Conservation (phyloP, 2,329 filamentous ascomycete genomes). For the Cladosporium austrohemisphaericum region DNA sequence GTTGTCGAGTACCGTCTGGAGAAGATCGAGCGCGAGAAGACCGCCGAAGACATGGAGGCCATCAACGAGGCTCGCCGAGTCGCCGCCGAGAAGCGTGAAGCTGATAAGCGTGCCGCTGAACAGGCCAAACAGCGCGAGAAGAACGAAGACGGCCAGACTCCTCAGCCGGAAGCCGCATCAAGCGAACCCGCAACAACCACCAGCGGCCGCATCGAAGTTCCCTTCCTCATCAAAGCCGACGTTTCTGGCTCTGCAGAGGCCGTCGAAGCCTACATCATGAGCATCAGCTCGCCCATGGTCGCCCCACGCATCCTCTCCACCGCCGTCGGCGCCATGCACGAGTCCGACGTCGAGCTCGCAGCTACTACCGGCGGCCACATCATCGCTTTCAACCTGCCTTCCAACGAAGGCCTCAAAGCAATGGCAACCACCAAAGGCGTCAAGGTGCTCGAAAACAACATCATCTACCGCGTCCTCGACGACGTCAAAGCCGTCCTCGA, state of each 20-base stretch:
- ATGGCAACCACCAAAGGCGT: slow-evolving; percentile 70
- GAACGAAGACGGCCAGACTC: slow-evolving; percentile 17
- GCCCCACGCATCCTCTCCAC: slow-evolving; percentile 71
- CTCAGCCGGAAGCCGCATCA: slow-evolving; percentile 28
- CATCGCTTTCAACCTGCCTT: slow-evolving; percentile 77
- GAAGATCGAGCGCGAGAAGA: slow-evolving; percentile 62
- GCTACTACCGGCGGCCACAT: slow-evolving; percentile 70
- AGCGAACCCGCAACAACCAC: slow-evolving; percentile 31
- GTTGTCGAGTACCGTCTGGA: slow-evolving; percentile 75
- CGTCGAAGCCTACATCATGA: slow-evolving; percentile 69
- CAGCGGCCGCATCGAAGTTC: slow-evolving; percentile 56
- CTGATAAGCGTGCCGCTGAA: slow-evolving; percentile 48
- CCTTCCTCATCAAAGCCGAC: slow-evolving; percentile 87
- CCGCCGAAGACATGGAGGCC: slow-evolving; percentile 67
- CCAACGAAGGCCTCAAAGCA: slow-evolving; percentile 62
- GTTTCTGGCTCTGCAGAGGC: slow-evolving; percentile 93
- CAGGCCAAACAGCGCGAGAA: slow-evolving; percentile 23
- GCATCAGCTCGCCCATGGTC: slow-evolving; percentile 82
- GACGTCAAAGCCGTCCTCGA: slow-evolving; percentile 66
- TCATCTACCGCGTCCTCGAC: slow-evolving; percentile 78
- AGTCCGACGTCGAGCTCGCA: slow-evolving; percentile 88
- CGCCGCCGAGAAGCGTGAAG: slow-evolving; percentile 60
- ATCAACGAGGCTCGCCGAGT: slow-evolving; percentile 64
- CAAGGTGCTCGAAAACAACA: slow-evolving; percentile 75
- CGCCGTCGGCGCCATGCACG: slow-evolving; percentile 71